Conservation (phyloP, 306 rosid species). For the Lablab purpureus region DNA sequence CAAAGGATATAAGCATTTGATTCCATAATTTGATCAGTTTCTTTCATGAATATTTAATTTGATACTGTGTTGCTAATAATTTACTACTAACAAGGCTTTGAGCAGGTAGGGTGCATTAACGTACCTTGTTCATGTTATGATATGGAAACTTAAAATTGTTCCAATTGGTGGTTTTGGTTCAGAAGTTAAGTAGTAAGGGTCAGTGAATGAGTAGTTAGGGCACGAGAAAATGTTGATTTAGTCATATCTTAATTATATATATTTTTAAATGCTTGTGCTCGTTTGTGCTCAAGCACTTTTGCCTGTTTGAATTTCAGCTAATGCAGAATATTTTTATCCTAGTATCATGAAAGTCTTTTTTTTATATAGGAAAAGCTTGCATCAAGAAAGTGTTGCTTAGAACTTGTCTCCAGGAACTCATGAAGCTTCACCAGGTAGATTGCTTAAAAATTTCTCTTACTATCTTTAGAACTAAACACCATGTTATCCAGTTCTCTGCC, state of each 20-base stretch:
- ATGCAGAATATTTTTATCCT: slow-evolving; percentile 1
- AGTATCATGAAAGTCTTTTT: slow-evolving; percentile 12
- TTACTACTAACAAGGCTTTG: not conserved
- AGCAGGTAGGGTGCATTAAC: slow-evolving; percentile 1
- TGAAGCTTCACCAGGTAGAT: slow-evolving; percentile 99
- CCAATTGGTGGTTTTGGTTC: not conserved
- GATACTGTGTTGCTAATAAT: not conserved
- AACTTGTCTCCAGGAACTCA: slow-evolving; percentile 96
- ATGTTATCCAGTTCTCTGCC: slow-evolving; percentile 3
- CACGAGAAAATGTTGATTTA: not conserved
- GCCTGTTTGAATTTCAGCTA: slow-evolving; percentile 5
- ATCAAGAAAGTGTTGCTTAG: slow-evolving; percentile 96
- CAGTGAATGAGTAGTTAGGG: not conserved
- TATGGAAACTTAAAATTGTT: not conserved
- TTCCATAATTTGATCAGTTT: slow-evolving; percentile 22
- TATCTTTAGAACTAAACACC: slow-evolving; percentile 30
- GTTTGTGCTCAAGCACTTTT: not conserved
- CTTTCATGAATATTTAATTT: not conserved
- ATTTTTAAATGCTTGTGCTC: not conserved
- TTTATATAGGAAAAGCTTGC: slow-evolving; percentile 84
- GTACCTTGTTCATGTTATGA: not conserved
- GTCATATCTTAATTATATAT: not conserved
- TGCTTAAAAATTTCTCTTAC: slow-evolving; percentile 4
- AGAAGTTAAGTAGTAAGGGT: not conserved
- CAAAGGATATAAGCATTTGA: not conserved